Base-by-base conservation (phyloP, 1,284 basidiomycete genomes). In the Ustanciosporium gigantosporum region DNA sequence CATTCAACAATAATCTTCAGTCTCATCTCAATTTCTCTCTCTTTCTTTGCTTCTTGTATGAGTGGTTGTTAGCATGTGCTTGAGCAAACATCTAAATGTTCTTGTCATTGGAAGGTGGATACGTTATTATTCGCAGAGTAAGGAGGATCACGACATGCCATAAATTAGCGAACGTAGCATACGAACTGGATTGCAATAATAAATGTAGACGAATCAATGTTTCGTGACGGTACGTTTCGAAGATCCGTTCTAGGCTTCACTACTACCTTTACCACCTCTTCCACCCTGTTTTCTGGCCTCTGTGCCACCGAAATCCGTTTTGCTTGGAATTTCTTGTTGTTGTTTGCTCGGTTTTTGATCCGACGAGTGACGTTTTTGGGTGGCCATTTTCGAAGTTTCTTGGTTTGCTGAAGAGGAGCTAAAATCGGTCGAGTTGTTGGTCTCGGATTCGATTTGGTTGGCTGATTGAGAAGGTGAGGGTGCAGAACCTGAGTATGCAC, bases 221-320 rank as follows among this genome's bases (percentile, higher is more conserved):
- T n/a, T n/a, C n/a, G n/a, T n/a, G n/a, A n/a, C n/a, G n/a, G n/a
- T n/a, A n/a, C n/a, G n/a, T n/a, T n/a, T n/a, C n/a, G n/a, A n/a
- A n/a, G n/a, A n/a, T n/a, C n/a, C n/a, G n/a, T 31, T 29, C 27
- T 24, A n/a, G 23, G 40, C 25, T 20, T n/a, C 25, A 20, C 20
- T 38, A 21, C 16, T 29, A 15, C 5, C 22, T 9, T 29, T 29
- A n/a, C 38, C 39, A 7, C 43, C 56, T 0, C 48, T 13, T n/a
- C 48, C 48, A 6, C 48, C 56, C 14, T 53, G 45, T 25, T 59
- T 52, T 3, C 49, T 23, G 1, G 56, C 49, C 23, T 45, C 46
- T 13, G 41, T 45, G 15, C 49, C 56, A 20, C 49, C 56, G 9
- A 59, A 46, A 24, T 59, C 27, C 16, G 22, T 2, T 2, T 21